Evolutionary conservation across 2,329 filamentous ascomycete species (phyloP).

Genomic region (Fusarium verrucosum): DNA sequence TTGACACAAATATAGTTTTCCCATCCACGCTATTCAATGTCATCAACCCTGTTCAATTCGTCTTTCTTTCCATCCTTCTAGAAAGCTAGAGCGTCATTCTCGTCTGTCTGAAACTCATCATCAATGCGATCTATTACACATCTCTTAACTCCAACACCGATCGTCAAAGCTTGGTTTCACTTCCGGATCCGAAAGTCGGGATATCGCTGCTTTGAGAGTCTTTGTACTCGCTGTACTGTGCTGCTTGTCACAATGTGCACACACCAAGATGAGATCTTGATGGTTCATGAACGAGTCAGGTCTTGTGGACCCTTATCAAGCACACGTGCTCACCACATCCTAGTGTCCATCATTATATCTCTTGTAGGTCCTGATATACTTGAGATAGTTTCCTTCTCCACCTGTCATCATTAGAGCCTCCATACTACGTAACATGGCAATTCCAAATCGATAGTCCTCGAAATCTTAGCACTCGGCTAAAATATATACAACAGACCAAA

Average conservation of each 20-base stretch:
- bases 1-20: not conserved
- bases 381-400: conserved; percentile 5
- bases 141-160: not conserved
- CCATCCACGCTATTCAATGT: not conserved
- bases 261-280: conserved; percentile 1
- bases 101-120: not conserved
- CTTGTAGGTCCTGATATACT: conserved; percentile 15
- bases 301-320: not conserved
- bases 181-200: conserved; percentile 6
- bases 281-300: conserved; percentile 20
- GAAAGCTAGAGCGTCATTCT: not conserved
- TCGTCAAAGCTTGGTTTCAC: conserved; percentile 15
- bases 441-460: not conserved
- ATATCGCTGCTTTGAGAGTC: not conserved
- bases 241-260: conserved; percentile 7
- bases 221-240: conserved; percentile 12
- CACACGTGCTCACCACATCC: conserved; percentile 7
- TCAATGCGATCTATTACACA: not conserved
- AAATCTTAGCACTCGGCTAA: conserved; percentile 4
- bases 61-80: not conserved
- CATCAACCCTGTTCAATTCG: not conserved
- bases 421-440: not conserved
- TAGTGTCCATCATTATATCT: conserved; percentile 6
- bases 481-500: not conserved
- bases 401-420: conserved; percentile 10